Percentiles rank a stretch among this genome's conserved stretches.
These are phyloP conservation scores for Carex scoparia DNA, from an alignment of 176 grass and related monocot species.

Conservation along the genomic window DNA sequence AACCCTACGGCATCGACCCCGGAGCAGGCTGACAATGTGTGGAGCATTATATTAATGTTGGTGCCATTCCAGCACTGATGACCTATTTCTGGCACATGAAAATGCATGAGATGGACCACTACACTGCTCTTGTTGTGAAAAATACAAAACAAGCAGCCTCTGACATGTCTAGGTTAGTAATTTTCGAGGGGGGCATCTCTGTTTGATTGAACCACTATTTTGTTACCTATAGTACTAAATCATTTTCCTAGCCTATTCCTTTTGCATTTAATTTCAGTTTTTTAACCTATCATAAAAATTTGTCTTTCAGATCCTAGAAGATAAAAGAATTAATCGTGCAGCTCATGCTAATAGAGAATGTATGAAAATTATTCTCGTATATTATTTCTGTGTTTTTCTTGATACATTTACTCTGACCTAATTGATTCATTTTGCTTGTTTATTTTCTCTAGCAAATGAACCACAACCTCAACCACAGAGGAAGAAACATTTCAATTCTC, in stretches of 20 bases:
- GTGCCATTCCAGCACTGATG: too few species aligned
- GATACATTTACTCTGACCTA: background rate
- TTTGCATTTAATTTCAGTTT: too few species aligned
- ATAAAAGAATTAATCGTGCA: constrained; percentile 39
- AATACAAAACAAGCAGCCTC: constrained; percentile 50
- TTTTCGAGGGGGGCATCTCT: too few species aligned
- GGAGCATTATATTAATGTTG: too few species aligned
- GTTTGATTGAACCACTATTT: too few species aligned
- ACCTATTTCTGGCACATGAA: constrained; percentile 57
- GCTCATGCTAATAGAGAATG: constrained; percentile 17
- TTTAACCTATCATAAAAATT: too few species aligned
- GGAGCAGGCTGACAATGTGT: too few species aligned
- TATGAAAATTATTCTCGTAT: too few species aligned
- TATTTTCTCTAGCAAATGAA: background rate
- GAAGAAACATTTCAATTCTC: background rate
- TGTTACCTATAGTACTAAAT: too few species aligned
- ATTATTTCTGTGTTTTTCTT: constrained; percentile 12
- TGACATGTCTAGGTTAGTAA: constrained; percentile 39
- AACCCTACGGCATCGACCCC: too few species aligned
- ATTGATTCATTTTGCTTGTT: background rate
- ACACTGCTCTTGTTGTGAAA: constrained; percentile 44
- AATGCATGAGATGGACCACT: constrained; percentile 42
- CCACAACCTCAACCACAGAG: background rate
- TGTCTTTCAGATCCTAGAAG: constrained; percentile 11
- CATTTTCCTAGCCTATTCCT: too few species aligned